Base-by-base conservation (phyloP, 108 stramenopile species). In the Asterionellopsis glacialis region DNA sequence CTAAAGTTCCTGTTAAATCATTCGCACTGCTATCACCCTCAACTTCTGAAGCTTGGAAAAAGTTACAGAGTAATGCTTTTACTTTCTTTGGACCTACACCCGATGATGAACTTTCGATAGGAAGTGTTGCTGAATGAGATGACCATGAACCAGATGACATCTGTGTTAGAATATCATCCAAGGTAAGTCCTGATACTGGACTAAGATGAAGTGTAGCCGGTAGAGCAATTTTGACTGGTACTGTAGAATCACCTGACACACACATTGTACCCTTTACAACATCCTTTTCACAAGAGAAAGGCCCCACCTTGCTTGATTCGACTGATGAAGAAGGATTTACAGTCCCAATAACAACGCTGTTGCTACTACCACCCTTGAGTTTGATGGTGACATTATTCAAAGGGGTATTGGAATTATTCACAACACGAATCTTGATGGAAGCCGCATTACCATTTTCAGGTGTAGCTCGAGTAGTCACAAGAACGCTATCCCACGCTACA, bases 1-100 rank as follows among this genome's bases (percentile, higher is more conserved):
- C 77, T 52, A 78, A 69, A 10, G 77, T 73, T 19, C 67, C 70
- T 28, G 63, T 61, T 5, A 28, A n/a, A 49, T 67, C 74, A 42
- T 57, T 59, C 22, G 54, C 64, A 6, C 39, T 5, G 0, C 45
- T 48, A 14, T 59, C 59, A 43, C 71, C 67, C 16, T 54, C 57
- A 15, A 73, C 61, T 53, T 75, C 72, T 10, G 45, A 53, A 45
- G 70, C 64, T 4, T 39, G 18, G 11, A 83, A 51, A 59, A 78
- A 78, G 9, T 18, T 54, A 13, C 47, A 28, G 13, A 82, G 11
- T 2, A 51, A 43, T 18, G 43, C 21, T 51, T 69, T 75, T 43
- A 72, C 33, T 23, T 61, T 51, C n/a, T 50, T 43, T n/a, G 54
- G 25, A 18, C 43, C 15, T 16, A 39, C 28, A 21, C 25, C 41